Evolutionary conservation across 352 stramenopile species (phyloP).

Genomic region (Thalassiosira sp.): DNA sequence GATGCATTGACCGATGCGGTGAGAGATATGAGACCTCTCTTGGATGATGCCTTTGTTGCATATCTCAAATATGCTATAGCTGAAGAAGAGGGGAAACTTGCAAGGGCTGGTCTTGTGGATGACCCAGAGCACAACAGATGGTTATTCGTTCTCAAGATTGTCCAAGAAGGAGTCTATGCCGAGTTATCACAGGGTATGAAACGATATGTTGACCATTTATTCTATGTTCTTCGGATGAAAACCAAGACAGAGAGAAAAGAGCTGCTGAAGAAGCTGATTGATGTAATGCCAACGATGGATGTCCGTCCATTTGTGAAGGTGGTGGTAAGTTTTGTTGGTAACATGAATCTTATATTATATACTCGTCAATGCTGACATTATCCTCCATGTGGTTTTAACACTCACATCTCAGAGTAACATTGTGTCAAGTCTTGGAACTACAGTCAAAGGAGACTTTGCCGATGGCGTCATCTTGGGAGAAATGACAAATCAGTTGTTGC

Average conservation of each 20-base stretch:
- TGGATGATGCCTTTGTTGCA: constrained; percentile 80
- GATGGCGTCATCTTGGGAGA: constrained; percentile 58
- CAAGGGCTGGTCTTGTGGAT: constrained; percentile 63
- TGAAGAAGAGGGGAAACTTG: constrained; percentile 76
- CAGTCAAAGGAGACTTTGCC: constrained; percentile 68
- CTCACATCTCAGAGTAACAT: constrained; percentile 73
- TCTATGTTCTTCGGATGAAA: constrained; percentile 80
- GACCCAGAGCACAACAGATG: constrained; percentile 81
- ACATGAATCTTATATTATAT: background rate
- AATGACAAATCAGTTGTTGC: constrained; percentile 80
- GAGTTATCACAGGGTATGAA: constrained; percentile 72
- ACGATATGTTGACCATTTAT: constrained; percentile 77
- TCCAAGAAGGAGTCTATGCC: constrained; percentile 79
- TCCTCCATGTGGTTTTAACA: too few relatives aligned
- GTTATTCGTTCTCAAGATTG: constrained; percentile 81
- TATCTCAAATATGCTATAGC: constrained; percentile 83
- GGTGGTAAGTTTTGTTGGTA: constrained; percentile 36
- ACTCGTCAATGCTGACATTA: too few relatives aligned
- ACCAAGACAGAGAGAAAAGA: constrained; percentile 67
- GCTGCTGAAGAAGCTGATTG: constrained; percentile 72
- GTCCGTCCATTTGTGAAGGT: constrained; percentile 81
- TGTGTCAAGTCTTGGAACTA: constrained; percentile 69
- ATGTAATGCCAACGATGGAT: constrained; percentile 80
- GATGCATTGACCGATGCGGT: constrained; percentile 76
- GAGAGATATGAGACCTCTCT: constrained; percentile 75